Conservation (phyloP, 495 filamentous ascomycete species). For the Podospora didyma region DNA sequence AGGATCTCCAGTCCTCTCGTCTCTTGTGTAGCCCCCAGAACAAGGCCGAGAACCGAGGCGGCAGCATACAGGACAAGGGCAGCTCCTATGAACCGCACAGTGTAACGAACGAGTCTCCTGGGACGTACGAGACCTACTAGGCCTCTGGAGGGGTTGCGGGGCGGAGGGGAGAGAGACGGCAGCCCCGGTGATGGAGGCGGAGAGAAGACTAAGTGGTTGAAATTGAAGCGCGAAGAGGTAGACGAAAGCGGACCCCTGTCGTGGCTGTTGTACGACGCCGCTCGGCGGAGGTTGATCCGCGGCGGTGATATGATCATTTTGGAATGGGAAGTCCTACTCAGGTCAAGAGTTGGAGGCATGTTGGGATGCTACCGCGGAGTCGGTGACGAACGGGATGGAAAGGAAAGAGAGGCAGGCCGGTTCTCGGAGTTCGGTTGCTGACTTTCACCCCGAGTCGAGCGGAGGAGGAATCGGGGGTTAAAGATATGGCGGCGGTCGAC, state of each 20-base stretch:
- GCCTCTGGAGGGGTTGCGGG: conserved; percentile 44
- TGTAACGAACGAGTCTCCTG: conserved; percentile 43
- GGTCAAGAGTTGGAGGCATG: conserved; percentile 49
- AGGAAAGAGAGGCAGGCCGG: neutral
- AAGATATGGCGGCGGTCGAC: neutral
- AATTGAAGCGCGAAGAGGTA: conserved; percentile 55
- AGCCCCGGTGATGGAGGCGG: conserved; percentile 62
- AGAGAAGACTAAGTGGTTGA: conserved; percentile 59
- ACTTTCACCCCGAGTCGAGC: neutral
- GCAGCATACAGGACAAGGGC: conserved; percentile 33
- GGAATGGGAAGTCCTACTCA: conserved; percentile 42
- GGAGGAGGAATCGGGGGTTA: neutral
- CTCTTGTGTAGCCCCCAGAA: conserved; percentile 29
- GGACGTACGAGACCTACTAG: conserved; percentile 32
- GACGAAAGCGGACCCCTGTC: conserved; percentile 47
- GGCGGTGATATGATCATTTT: conserved; percentile 48
- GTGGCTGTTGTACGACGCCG: conserved; percentile 41
- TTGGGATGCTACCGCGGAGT: conserved; percentile 1
- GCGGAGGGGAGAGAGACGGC: conserved; percentile 59
- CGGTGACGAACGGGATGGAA: conserved; percentile 2
- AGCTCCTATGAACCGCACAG: conserved; percentile 39
- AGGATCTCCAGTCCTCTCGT: conserved; percentile 43
- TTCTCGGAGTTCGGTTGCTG: neutral
- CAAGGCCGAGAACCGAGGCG: conserved; percentile 16
- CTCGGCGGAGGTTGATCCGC: conserved; percentile 47